Percentiles rank a stretch among this genome's conserved stretches.
Evolutionary conservation across 257 asterid genomes (phyloP).

Genomic region (Cynanchum wilfordii): DNA sequence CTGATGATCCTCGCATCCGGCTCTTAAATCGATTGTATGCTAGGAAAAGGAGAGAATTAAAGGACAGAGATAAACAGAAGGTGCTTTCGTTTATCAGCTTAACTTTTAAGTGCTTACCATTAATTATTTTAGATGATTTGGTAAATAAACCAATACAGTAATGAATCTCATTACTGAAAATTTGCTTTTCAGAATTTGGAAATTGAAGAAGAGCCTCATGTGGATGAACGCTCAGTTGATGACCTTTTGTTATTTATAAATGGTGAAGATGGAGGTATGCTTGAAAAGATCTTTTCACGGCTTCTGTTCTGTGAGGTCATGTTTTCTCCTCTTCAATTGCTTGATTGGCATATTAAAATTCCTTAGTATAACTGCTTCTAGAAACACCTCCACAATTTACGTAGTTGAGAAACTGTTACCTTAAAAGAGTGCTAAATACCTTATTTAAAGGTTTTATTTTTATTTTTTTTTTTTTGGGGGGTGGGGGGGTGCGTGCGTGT

Average conservation of each 20-base stretch:
- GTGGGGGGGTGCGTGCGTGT: too few species aligned
- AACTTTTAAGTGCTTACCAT: neutral
- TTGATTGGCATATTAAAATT: neutral
- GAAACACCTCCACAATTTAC: neutral
- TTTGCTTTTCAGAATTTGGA: slow-evolving; percentile 30
- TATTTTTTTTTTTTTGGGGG: too few species aligned
- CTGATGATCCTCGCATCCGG: slow-evolving; percentile 47
- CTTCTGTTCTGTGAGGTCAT: slow-evolving; percentile 1
- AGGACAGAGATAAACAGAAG: slow-evolving; percentile 32
- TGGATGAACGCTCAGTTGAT: slow-evolving; percentile 44
- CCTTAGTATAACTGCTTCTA: neutral
- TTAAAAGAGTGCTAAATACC: neutral
- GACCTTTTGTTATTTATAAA: slow-evolving; percentile 45
- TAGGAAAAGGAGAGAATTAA: slow-evolving; percentile 40
- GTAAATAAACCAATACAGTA: neutral
- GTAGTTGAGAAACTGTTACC: neutral
- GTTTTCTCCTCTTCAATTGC: neutral
- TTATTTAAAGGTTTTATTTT: neutral
- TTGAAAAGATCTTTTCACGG: neutral
- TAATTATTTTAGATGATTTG: neutral
- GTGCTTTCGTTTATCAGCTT: slow-evolving; percentile 16
- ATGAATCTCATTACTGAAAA: neutral
- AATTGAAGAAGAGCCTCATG: slow-evolving; percentile 36
- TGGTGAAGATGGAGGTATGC: slow-evolving; percentile 40
- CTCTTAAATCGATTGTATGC: slow-evolving; percentile 43